Evolutionary conservation across 371 early-diverging fungal species (phyloP).

Genomic region (Phascolomyces articulosus): DNA sequence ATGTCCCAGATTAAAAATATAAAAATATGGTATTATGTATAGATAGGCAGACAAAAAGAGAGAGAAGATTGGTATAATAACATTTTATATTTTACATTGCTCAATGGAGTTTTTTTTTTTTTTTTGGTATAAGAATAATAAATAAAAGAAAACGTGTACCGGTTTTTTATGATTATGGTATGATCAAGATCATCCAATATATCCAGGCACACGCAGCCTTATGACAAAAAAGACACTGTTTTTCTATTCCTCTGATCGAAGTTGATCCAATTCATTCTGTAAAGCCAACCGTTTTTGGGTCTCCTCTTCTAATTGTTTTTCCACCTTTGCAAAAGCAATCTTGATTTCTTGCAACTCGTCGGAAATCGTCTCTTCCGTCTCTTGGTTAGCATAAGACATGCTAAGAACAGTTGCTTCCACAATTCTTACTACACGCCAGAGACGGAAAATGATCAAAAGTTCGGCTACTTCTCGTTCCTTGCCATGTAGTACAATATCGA

Average conservation of each 20-base stretch:
- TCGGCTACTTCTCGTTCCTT: conserved; percentile 56
- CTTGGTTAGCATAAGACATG: conserved; percentile 32
- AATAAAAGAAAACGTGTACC: no score
- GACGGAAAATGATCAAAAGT: conserved; percentile 49
- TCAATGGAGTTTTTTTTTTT: no score
- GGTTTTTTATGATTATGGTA: no score
- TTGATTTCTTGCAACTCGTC: conserved; percentile 17
- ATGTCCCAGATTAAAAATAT: no score
- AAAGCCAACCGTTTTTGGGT: conserved; percentile 7
- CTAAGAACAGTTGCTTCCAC: conserved; percentile 47
- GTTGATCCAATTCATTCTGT: conserved; percentile 5
- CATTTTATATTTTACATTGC: no score
- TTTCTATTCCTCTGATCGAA: background rate
- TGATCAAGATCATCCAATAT: no score
- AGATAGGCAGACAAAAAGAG: no score
- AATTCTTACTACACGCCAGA: conserved; percentile 54
- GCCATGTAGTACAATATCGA: conserved; percentile 47
- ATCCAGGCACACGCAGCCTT: no score
- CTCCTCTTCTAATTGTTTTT: conserved; percentile 28
- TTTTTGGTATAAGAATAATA: no score
- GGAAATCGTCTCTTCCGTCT: conserved; percentile 23
- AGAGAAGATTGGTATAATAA: no score
- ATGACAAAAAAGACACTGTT: no score
- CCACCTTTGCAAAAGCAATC: conserved; percentile 24
- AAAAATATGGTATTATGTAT: no score